Base-by-base conservation (phyloP, 306 rosid species). In the Betula pendula region DNA sequence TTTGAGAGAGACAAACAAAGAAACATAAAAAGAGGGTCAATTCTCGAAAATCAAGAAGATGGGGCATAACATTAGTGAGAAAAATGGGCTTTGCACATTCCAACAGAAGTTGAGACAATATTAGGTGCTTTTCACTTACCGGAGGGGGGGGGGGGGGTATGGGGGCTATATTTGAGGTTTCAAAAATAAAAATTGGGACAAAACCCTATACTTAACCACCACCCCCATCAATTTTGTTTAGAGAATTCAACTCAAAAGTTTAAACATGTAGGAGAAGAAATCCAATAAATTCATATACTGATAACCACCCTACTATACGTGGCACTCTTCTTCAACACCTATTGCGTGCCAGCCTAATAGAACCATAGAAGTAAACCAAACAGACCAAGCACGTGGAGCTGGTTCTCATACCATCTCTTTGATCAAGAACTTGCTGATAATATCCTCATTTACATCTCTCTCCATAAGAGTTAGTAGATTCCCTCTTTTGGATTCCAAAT, bases 1-100 rank as follows among this genome's bases (percentile, higher is more conserved):
- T 78, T 73, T 15, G 73, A 44, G 29, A 8, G 49, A 69, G 55
- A 75, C 52, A 65, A 48, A 58, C 77, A 58, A 78, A 47, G 56
- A 65, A 75, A 76, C 45, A 38, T 5, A 1, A 70, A 63, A 47
- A 33, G 11, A 20, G 38, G 15, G 25, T 65, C 70, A 65, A 24
- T 63, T 63, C 70, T 63, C 25, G 5, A 33, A 35, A 65, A 65
- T 8, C 15, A 17, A 19, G 24, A 33, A 16, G 45, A 84, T 70
- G 47, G 24, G 47, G 71, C 58, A 65, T 65, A 19, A 24, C 11
- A 3, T 65, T 65, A 17, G 16, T 65, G 45, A 65, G 25, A 20
- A 53, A 53, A 53, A 53, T 53, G 60, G 27, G 60, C 27, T 53
- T 53, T 20, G 29, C 22, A 12, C 29, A 53, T 53, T n/a, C 60